These are phyloP conservation scores for Crepidotus variabilis DNA, from an alignment of 768 basidiomycete species.

Conservation along the genomic window DNA sequence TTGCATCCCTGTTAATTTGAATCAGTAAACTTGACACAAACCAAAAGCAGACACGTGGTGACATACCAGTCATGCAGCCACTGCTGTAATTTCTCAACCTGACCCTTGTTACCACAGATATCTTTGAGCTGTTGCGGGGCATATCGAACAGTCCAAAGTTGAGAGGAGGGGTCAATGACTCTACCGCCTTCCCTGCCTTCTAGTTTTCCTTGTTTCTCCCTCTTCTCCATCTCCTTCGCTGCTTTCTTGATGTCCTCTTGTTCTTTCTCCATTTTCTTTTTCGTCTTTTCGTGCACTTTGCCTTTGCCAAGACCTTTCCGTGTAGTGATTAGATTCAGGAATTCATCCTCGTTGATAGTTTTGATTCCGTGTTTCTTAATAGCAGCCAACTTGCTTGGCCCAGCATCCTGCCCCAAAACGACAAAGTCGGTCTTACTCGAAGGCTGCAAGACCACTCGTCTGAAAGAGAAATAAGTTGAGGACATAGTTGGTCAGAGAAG, in stretches of 20 bases:
- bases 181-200: constrained; percentile 20
- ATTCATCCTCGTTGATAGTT: constrained; percentile 84
- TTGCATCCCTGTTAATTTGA: constrained; percentile 55
- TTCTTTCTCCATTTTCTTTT: constrained; percentile 80
- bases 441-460: constrained; percentile 82
- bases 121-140: constrained; percentile 87
- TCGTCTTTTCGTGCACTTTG: constrained; percentile 72
- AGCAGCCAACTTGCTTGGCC: constrained; percentile 80
- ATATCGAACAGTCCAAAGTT: constrained; percentile 95
- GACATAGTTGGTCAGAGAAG: background rate
- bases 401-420: constrained; percentile 84
- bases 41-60: background rate
- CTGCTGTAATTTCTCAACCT: constrained; percentile 80
- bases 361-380: constrained; percentile 78
- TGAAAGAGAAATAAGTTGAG: constrained; percentile 24
- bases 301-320: constrained; percentile 50
- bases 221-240: constrained; percentile 75
- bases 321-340: constrained; percentile 76
- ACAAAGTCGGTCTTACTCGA: constrained; percentile 90
- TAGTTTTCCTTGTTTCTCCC: constrained; percentile 55
- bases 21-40: background rate
- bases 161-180: constrained; percentile 44
- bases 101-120: constrained; percentile 91
- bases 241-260: constrained; percentile 66
- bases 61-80: constrained; percentile 89